phyloP scores from a whole-genome alignment of 257 asterid genomes.

The Ocimum tenuiflorum region DNA sequence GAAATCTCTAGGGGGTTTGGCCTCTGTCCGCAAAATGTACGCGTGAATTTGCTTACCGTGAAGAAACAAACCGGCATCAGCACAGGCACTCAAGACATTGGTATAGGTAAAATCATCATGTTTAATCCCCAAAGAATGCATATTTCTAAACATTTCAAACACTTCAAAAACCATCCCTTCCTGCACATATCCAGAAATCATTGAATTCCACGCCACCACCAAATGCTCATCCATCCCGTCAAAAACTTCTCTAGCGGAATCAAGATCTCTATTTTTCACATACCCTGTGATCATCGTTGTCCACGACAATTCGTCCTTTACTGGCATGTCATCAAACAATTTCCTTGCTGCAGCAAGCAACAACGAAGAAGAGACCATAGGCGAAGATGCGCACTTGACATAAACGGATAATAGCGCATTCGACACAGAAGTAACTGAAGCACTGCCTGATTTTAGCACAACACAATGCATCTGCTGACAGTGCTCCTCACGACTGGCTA shows the following conservation, averaged over 20 bases:
- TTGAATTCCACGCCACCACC: slow-evolving; percentile 69
- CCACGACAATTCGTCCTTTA: slow-evolving; percentile 56
- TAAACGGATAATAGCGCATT: slow-evolving; percentile 57
- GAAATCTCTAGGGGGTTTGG: slow-evolving; percentile 27
- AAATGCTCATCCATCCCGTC: slow-evolving; percentile 56
- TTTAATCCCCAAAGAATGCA: slow-evolving; percentile 43
- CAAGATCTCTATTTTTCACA: slow-evolving; percentile 53
- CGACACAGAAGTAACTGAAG: slow-evolving; percentile 39
- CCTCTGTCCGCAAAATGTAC: slow-evolving; percentile 42
- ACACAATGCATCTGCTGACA: slow-evolving; percentile 60
- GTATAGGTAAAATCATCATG: slow-evolving; percentile 58
- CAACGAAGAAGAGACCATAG: slow-evolving; percentile 27
- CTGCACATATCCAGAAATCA: slow-evolving; percentile 68
- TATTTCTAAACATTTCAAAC: slow-evolving; percentile 46
- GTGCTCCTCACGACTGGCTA: slow-evolving; percentile 48
- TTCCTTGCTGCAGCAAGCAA: slow-evolving; percentile 47
- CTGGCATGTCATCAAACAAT: slow-evolving; percentile 45
- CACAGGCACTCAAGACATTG: slow-evolving; percentile 52
- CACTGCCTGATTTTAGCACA: slow-evolving; percentile 49
- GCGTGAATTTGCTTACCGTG: slow-evolving; percentile 67
- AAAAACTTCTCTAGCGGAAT: slow-evolving; percentile 50
- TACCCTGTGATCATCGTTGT: slow-evolving; percentile 66
- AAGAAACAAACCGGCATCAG: slow-evolving; percentile 46
- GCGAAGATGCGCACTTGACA: slow-evolving; percentile 60
- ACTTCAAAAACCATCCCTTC: slow-evolving; percentile 46